These are phyloP conservation scores for Lachnellula occidentalis DNA, from an alignment of 2,329 filamentous ascomycete genomes.

Conservation along the genomic window DNA sequence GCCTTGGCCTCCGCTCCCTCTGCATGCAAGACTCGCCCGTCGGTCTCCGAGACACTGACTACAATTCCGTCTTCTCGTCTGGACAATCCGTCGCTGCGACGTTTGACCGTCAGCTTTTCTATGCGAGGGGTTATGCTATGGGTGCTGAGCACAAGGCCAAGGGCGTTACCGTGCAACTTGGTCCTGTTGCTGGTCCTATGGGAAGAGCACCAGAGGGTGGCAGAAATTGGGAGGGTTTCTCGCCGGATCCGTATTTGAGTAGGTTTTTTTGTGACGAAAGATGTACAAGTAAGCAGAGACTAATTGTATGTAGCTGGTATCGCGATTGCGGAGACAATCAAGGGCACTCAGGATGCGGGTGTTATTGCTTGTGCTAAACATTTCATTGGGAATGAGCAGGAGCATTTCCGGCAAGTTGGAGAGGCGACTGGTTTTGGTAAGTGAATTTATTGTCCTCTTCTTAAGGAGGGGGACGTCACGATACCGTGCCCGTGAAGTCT, in stretches of 20 bases:
- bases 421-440: conserved; percentile 45
- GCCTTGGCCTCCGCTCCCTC: conserved; percentile 29
- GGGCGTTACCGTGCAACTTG: conserved; percentile 70
- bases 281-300: conserved; percentile 32
- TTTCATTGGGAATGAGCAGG: conserved; percentile 66
- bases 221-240: conserved; percentile 66
- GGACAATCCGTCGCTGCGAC: conserved; percentile 65
- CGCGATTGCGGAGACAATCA: conserved; percentile 65
- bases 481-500: neutral
- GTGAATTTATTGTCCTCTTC: neutral
- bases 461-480: neutral
- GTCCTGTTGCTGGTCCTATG: conserved; percentile 64
- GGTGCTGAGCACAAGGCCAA: conserved; percentile 65
- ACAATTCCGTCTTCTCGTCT: conserved; percentile 64
- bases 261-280: conserved; percentile 39
- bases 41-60: conserved; percentile 49
- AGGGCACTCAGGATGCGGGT: conserved; percentile 76
- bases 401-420: conserved; percentile 35
- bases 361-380: conserved; percentile 82
- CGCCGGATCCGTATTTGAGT: conserved; percentile 69
- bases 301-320: conserved; percentile 62
- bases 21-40: conserved; percentile 32
- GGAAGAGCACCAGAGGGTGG: conserved; percentile 62
- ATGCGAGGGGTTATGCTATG: conserved; percentile 43
- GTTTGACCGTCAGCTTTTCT: conserved; percentile 60